Percentiles rank a stretch among this genome's conserved stretches.
Conservation (phyloP, 1,284 basidiomycete genomes). For the Bondarzewia mesenterica region DNA sequence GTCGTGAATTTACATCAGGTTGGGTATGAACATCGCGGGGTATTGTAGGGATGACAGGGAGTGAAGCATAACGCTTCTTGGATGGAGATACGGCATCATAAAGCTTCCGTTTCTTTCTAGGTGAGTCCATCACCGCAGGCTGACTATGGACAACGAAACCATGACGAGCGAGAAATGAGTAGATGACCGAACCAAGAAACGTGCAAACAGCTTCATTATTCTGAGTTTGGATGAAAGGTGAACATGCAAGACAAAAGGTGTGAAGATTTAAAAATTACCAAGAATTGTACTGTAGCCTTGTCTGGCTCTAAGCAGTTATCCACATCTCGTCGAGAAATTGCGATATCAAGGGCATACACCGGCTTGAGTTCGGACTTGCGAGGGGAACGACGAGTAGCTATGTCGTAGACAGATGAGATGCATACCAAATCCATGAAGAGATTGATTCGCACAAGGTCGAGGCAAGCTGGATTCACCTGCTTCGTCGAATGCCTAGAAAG, state of each 20-base stretch:
- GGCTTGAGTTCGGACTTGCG: conserved; percentile 70
- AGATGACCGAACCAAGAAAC: conserved; percentile 53
- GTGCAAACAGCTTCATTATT: conserved; percentile 40
- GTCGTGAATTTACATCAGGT: not conserved
- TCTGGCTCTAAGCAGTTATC: conserved; percentile 75
- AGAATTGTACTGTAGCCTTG: conserved; percentile 61
- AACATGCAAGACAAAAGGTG: not conserved
- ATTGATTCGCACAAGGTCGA: conserved; percentile 43
- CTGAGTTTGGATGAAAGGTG: conserved; percentile 26
- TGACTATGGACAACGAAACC: conserved; percentile 35
- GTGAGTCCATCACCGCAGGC: not conserved
- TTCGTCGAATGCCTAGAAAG: conserved; percentile 53
- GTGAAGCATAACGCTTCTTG: too few relatives aligned
- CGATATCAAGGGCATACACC: conserved; percentile 75
- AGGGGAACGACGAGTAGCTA: conserved; percentile 59
- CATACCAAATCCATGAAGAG: too few relatives aligned
- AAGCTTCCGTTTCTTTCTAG: too few relatives aligned
- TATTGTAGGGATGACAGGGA: not conserved
- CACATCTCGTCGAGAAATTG: conserved; percentile 53
- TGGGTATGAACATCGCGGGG: not conserved
- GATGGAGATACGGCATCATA: too few relatives aligned
- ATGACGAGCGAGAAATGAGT: conserved; percentile 59
- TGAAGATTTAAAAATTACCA: conserved; percentile 35
- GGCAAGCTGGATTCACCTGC: conserved; percentile 38
- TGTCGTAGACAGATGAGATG: too few relatives aligned